Conservation (phyloP, 129 eudicot species). For the Helianthus tuberosus region DNA sequence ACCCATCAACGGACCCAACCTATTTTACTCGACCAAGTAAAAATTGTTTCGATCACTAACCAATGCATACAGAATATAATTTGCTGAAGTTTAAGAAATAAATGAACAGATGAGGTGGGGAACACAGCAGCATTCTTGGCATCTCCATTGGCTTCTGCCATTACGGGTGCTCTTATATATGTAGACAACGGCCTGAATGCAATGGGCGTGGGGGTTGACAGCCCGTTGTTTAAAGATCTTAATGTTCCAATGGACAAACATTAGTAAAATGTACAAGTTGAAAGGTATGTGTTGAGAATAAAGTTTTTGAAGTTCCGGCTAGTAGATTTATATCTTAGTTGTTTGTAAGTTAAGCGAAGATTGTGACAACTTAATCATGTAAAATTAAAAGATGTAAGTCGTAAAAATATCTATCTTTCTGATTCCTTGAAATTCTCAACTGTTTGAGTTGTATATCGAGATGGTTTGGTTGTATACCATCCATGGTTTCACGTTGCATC, state of each 20-base stretch:
- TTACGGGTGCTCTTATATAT: constrained; percentile 84
- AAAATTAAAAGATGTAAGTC: not conserved
- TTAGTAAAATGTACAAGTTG: constrained; percentile 24
- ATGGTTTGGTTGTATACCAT: too few species aligned
- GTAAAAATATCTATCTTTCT: not conserved
- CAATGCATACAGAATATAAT: not conserved
- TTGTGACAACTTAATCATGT: constrained; percentile 21
- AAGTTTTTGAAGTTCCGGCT: constrained; percentile 34
- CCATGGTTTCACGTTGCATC: too few species aligned
- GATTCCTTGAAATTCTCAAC: too few species aligned
- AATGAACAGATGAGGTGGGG: constrained; percentile 83
- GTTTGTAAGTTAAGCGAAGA: constrained; percentile 11
- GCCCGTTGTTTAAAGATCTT: constrained; percentile 77
- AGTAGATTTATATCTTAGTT: constrained; percentile 20
- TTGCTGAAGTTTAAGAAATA: constrained; percentile 27
- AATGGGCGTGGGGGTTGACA: constrained; percentile 94
- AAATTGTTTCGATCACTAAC: not conserved
- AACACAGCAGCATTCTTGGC: constrained; percentile 93
- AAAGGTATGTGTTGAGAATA: constrained; percentile 34
- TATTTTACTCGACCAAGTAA: not conserved
- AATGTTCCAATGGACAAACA: constrained; percentile 61
- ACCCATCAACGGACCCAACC: not conserved
- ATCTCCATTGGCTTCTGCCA: constrained; percentile 94
- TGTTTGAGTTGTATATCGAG: too few species aligned
- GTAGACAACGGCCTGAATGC: constrained; percentile 95